Evolutionary conservation across 257 asterid genomes (phyloP).

Genomic region (Salvia splendens): DNA sequence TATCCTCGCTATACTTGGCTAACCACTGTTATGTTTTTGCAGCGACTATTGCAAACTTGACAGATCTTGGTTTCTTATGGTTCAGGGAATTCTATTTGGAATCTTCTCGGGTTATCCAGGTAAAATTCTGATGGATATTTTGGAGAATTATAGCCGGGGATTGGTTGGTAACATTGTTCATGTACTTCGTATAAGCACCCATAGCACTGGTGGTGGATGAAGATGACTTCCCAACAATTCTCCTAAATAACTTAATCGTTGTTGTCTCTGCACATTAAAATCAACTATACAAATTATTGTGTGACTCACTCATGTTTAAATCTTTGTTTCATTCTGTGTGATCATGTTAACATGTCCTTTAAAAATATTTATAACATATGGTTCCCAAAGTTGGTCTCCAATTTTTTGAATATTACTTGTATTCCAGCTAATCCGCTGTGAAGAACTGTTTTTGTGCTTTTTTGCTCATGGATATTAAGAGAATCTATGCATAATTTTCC

Average conservation of each 20-base stretch:
- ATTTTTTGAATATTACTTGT: conserved; percentile 9
- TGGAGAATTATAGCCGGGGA: conserved; percentile 14
- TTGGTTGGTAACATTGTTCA: conserved; percentile 6
- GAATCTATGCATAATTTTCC: conserved; percentile 15
- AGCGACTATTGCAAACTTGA: conserved; percentile 79
- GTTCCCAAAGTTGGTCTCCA: conserved; percentile 5
- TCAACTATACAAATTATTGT: not conserved
- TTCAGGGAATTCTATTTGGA: conserved; percentile 98
- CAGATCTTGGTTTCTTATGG: conserved; percentile 98
- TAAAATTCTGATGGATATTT: conserved; percentile 40
- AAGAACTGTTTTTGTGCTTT: conserved; percentile 15
- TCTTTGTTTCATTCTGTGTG: not conserved
- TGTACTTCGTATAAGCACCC: conserved; percentile 11
- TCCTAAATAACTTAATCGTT: conserved; percentile 1
- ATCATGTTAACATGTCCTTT: conserved; percentile 1
- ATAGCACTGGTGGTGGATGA: conserved; percentile 13
- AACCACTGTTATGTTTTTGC: conserved; percentile 49
- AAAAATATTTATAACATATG: conserved; percentile 1
- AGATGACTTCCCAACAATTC: conserved; percentile 1
- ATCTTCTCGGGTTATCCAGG: conserved; percentile 99
- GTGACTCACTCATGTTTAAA: conserved; percentile 6
- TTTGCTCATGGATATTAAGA: conserved; percentile 20
- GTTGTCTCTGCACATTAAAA: not conserved
- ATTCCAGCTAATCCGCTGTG: conserved; percentile 6
- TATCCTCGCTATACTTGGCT: conserved; percentile 31